Conservation (phyloP, 768 basidiomycete genomes). For the Lactifluus subvellereus region DNA sequence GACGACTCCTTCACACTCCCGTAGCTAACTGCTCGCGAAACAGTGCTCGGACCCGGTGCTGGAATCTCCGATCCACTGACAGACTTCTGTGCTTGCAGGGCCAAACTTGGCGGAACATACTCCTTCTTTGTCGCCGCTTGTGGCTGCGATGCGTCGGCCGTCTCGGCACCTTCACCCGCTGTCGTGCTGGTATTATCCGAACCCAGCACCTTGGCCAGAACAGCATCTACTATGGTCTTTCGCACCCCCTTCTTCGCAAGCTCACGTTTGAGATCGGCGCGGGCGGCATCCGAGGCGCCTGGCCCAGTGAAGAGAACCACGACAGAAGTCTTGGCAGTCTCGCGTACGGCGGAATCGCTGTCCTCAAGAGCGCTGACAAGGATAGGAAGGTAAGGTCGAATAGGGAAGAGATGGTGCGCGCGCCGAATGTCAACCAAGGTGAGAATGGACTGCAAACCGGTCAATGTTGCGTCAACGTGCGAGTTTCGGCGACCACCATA, state of each 20-base stretch:
- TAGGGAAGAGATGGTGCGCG: slow-evolving; percentile 64
- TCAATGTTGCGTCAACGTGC: background rate
- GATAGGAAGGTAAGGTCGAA: slow-evolving; percentile 70
- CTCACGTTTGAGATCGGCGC: slow-evolving; percentile 91
- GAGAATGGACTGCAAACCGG: slow-evolving; percentile 41
- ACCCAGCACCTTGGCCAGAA: slow-evolving; percentile 62
- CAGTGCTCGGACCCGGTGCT: slow-evolving; percentile 28
- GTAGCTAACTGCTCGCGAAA: slow-evolving; percentile 45
- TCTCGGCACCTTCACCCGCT: slow-evolving; percentile 54
- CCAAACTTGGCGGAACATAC: slow-evolving; percentile 72
- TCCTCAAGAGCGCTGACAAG: slow-evolving; percentile 89
- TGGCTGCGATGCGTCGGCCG: slow-evolving; percentile 38
- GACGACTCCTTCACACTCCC: slow-evolving; percentile 45
- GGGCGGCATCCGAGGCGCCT: slow-evolving; percentile 77
- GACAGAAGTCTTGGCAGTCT: slow-evolving; percentile 73
- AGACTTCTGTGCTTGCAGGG: slow-evolving; percentile 50
- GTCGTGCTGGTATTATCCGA: slow-evolving; percentile 37
- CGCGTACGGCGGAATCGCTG: slow-evolving; percentile 83
- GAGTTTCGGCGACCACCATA: slow-evolving; percentile 31
- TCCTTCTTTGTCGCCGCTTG: slow-evolving; percentile 41
- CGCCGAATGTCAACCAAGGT: slow-evolving; percentile 71
- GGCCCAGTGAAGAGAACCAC: slow-evolving; percentile 83
- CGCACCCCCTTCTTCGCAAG: slow-evolving; percentile 80
- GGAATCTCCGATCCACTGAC: slow-evolving; percentile 13
- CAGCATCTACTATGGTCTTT: slow-evolving; percentile 78